Evolutionary conservation across 192 early-diverging fungal species (phyloP), one percentile per base, ranked within the genome.

Genomic region (Linnemannia exigua): DNA sequence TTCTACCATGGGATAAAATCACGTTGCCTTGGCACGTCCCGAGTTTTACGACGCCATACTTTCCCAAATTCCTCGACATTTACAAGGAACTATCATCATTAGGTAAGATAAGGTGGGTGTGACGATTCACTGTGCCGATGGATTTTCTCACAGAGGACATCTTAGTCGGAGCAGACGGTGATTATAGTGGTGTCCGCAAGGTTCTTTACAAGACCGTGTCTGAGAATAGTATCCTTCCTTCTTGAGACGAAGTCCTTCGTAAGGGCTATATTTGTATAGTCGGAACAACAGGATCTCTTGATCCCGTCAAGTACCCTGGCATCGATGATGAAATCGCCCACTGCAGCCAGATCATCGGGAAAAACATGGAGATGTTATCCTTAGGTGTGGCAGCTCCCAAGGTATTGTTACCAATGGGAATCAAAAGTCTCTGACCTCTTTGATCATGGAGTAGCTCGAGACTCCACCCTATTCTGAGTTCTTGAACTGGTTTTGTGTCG

Each of bases 201-300:
- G 47, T 16, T 3, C 6, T 72, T 9, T 72, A 72, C 46, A 72
- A 72, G 14, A 28, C 20, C 15, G 1, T 72, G 70, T n/a, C 38
- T 28, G 70, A 25, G 15, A 17, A 48, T 25, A 28, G 46, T 11
- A 28, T 41, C 20, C 71, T 51, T 31, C 71, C 71, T 7, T 50
- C 71, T 20, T 33, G n/a, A 19, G 47, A 31, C 12, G 48, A 52
- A 0, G n/a, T n/a, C n/a, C 41, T 72, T 22, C 17, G 12, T 6
- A 48, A 35, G 1, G 48, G 71, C 48, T 72, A 31, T 47, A 72
- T 72, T 4, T 50, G 25, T 41, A 72, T 72, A 41, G 71, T 51
- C 25, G 71, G 48, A 7, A 72, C 71, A 14, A 51, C 71, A 0
- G 31, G 31, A 31, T 14, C 46, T 28, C 31, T 50, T 12, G 71